Evolutionary conservation across 164 flowering plant genomes (phyloP).

Genomic region (Vitis amurensis): DNA sequence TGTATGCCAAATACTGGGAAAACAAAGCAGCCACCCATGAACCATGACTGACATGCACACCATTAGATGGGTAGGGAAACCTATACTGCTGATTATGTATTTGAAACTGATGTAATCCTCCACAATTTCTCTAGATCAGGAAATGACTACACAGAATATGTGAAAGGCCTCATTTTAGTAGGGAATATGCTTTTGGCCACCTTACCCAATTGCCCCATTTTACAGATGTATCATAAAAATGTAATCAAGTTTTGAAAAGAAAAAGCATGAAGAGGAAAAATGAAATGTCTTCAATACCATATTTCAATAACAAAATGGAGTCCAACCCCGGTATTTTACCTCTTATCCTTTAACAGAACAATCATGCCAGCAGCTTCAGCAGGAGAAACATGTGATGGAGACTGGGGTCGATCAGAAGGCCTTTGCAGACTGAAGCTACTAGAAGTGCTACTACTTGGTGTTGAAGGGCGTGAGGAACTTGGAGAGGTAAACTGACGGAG

Average conservation of each 20-base stretch:
- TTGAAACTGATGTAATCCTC: no score
- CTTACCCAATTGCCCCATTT: no score
- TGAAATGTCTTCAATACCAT: not conserved
- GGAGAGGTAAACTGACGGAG: slow-evolving; percentile 62
- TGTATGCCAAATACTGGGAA: no score
- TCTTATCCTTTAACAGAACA: slow-evolving; percentile 64
- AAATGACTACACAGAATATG: no score
- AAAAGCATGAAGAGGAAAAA: not conserved
- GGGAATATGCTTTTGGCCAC: no score
- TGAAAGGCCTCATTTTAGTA: no score
- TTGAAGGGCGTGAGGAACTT: slow-evolving; percentile 60
- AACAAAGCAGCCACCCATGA: no score
- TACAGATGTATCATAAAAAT: no score
- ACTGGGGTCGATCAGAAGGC: slow-evolving; percentile 44
- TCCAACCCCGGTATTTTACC: slow-evolving; percentile 29
- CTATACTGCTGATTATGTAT: no score
- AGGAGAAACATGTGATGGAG: slow-evolving; percentile 65
- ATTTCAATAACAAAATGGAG: not conserved
- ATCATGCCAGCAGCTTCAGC: slow-evolving; percentile 84
- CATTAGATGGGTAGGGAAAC: no score
- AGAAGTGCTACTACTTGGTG: slow-evolving; percentile 55
- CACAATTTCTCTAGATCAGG: no score
- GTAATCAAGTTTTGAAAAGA: not conserved
- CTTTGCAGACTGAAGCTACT: slow-evolving; percentile 40
- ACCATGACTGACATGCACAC: no score